Evolutionary conservation across 2,329 filamentous ascomycete genomes (phyloP), one percentile per base, ranked within the genome.

Genomic region (Fusarium bulbicola): DNA sequence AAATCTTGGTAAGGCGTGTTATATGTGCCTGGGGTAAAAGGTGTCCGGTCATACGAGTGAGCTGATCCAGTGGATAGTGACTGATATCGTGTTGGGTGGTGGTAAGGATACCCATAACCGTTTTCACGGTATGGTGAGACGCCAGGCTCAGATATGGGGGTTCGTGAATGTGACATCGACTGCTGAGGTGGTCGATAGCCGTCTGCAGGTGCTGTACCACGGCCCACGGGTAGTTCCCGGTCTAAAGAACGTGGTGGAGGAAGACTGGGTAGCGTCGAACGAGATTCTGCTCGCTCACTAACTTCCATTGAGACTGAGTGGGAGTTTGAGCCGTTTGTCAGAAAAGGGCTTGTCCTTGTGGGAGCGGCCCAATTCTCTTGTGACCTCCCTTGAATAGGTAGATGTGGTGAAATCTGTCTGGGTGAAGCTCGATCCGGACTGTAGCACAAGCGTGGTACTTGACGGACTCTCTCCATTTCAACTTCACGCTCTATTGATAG

Each of bases 371-470:
- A 86, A 49, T 74, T 79, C 46, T 84, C 82, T 32, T 77, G 75
- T 21, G 78, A 70, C 39, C 75, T 76, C 74, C 50, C 68, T 61
- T 49, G 77, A 45, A 63, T 74, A 34, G 50, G 77, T 40, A 67
- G 54, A 24, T 63, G 76, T 26, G 85, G 83, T 37, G 84, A 85
- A 30, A 81, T 78, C 20, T 81, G 81, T 36, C 80, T 79, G 37
- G 77, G 75, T 18, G 72, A 78, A 64, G 73, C 74, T 53, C 74
- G 77, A 53, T 79, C 80, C 11, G 82, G 80, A 72, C 79, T 82
- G 52, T 80, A 80, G 74, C 86, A 87, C 37, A 85, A 79, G 42
- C 87, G 82, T 34, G 87, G 86, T 20, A 88, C 80, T 46, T 84
- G 85, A 70, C 82, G 85, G 7, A 79, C 80, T 50, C 84, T 80